These are phyloP conservation scores for Pseudogymnoascus sp. DNA, from an alignment of 2,329 filamentous ascomycete genomes.

Conservation along the genomic window DNA sequence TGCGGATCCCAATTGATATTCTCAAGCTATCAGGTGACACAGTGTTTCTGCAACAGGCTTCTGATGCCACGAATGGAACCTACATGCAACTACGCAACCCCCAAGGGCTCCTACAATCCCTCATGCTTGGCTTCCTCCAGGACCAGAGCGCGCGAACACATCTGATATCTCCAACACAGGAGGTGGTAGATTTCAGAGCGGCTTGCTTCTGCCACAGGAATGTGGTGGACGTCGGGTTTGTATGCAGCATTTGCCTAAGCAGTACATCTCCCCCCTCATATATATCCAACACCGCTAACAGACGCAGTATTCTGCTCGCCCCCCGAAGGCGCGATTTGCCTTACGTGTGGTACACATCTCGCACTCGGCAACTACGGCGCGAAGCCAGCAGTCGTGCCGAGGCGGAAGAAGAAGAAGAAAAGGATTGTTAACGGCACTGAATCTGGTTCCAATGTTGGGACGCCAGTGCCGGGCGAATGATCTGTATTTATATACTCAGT, in stretches of 20 bases:
- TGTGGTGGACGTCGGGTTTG: slow-evolving; percentile 86
- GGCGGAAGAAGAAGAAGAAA: slow-evolving; percentile 71
- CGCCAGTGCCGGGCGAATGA: slow-evolving; percentile 38
- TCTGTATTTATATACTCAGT: neutral
- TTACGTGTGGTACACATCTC: slow-evolving; percentile 75
- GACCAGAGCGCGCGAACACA: slow-evolving; percentile 55
- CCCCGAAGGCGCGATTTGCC: slow-evolving; percentile 56
- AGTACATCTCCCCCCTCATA: slow-evolving; percentile 39
- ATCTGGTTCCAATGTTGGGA: slow-evolving; percentile 48
- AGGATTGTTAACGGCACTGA: slow-evolving; percentile 47
- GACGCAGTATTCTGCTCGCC: slow-evolving; percentile 61
- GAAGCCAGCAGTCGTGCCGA: slow-evolving; percentile 66
- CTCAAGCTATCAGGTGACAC: slow-evolving; percentile 77
- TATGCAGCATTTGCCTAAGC: slow-evolving; percentile 92
- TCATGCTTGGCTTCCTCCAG: slow-evolving; percentile 89
- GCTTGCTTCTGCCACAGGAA: slow-evolving; percentile 94
- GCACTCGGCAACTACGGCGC: slow-evolving; percentile 67
- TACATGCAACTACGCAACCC: slow-evolving; percentile 56
- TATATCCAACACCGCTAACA: slow-evolving; percentile 13
- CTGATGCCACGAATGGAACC: slow-evolving; percentile 61
- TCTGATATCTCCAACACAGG: slow-evolving; percentile 70
- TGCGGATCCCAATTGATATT: slow-evolving; percentile 85
- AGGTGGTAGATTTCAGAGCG: slow-evolving; percentile 91
- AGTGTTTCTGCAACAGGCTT: slow-evolving; percentile 89
- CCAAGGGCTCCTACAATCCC: slow-evolving; percentile 74